Evolutionary conservation across 2,329 filamentous ascomycete species (phyloP).

Genomic region (Colletotrichum endophyticum): DNA sequence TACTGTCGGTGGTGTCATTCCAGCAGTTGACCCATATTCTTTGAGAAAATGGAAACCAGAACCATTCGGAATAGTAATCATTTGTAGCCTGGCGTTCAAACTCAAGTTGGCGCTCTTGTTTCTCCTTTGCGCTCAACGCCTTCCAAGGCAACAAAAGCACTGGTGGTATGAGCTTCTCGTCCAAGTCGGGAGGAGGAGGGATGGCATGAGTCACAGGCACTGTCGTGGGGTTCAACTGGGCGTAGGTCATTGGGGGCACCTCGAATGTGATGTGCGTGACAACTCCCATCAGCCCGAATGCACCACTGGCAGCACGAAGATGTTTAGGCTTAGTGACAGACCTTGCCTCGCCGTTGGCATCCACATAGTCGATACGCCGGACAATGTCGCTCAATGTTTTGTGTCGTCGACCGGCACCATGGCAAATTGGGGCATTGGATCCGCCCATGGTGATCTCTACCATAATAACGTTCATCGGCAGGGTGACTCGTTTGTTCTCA

Average conservation of each 20-base stretch:
- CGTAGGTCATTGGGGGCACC: conserved; percentile 51
- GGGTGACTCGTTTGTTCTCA: conserved; percentile 40
- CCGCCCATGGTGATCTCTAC: conserved; percentile 54
- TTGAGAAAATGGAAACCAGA: conserved; percentile 53
- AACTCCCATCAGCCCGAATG: conserved; percentile 52
- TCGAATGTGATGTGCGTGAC: conserved; percentile 54
- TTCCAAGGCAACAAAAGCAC: conserved; percentile 32
- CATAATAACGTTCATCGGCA: conserved; percentile 51
- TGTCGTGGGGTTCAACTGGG: conserved; percentile 48
- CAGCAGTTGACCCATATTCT: conserved; percentile 28
- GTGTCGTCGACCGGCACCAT: conserved; percentile 48
- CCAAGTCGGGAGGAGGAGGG: conserved; percentile 39
- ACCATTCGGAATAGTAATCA: conserved; percentile 53
- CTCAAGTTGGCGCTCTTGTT: conserved; percentile 34
- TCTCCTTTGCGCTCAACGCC: conserved; percentile 33
- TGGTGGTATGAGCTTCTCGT: conserved; percentile 37
- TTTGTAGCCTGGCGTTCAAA: conserved; percentile 43
- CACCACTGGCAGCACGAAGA: conserved; percentile 46
- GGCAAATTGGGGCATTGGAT: conserved; percentile 49
- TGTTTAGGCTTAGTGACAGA: conserved; percentile 40
- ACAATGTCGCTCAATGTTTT: conserved; percentile 47
- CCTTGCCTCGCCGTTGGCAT: conserved; percentile 46
- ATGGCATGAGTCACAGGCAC: conserved; percentile 45
- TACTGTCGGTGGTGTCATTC: conserved; percentile 38
- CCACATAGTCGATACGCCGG: conserved; percentile 51